Evolutionary conservation across 805 yeast genomes (phyloP), one percentile per base, ranked within the genome.

Genomic region (Kazachstania viticola): DNA sequence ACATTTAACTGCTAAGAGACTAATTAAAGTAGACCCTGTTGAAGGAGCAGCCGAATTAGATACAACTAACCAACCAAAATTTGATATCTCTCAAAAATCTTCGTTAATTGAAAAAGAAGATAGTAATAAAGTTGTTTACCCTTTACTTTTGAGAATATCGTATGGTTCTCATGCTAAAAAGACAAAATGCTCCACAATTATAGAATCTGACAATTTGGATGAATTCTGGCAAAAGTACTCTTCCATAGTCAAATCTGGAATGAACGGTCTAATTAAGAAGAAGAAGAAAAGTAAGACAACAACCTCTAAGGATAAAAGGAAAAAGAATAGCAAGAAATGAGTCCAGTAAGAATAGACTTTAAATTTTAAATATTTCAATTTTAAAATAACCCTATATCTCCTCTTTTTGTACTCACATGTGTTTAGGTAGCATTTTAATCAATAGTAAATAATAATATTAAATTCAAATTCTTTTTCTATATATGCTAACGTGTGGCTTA

Each of bases 201-300:
- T 87, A 5, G 69, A 69, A 17, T 61, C 75, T 1, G 69, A 64
- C 1, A 58, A 69, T 3, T 61, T 87, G 41, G 82, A 76, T 40
- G 53, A 61, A 37, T 87, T 87, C 53, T 87, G 95, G 95, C 53
- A 56, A 27, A 75, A 73, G 17, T 87, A 85, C 56, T 59, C 82
- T 1, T 73, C 72, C 27, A 70, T 70, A 0, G 64, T 85, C 34
- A 85, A 82, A 51, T 50, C 64, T 15, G 87, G 91, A 4, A 73
- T 81, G 54, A 61, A 61, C 3, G 95, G 94, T 1, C 65, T 87
- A 54, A 70, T 74, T 50, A 82, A 79, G 69, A 84, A 82, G 62
- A 83, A 80, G 37, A 83, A 80, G 37, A 83, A 82, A 65, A 70
- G 68, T 61, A 75, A 72, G 61, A 65, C 68, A 51, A 67, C 64